These are phyloP conservation scores for Fraxinus platypoda DNA, from an alignment of 305 asterid species.

Conservation along the genomic window DNA sequence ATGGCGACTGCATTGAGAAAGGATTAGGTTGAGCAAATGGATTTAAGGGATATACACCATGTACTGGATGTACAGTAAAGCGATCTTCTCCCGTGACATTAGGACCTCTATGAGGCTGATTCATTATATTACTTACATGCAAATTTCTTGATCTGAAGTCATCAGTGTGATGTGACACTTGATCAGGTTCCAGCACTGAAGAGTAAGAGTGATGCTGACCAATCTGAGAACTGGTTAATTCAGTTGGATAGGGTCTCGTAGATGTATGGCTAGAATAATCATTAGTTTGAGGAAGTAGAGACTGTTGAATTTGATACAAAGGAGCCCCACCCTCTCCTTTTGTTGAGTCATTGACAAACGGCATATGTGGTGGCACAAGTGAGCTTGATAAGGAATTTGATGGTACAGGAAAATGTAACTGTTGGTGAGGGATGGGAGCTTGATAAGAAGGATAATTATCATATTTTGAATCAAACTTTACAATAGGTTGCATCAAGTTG, in stretches of 20 bases:
- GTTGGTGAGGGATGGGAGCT: constrained; percentile 50
- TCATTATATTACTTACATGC: constrained; percentile 32
- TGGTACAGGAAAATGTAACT: constrained; percentile 45
- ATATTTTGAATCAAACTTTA: constrained; percentile 30
- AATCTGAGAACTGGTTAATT: constrained; percentile 37
- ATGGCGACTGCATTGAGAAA: constrained; percentile 33
- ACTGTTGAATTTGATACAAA: constrained; percentile 44
- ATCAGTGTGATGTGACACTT: constrained; percentile 27
- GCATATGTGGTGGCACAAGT: constrained; percentile 35
- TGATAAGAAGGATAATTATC: constrained; percentile 41
- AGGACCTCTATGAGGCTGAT: constrained; percentile 34
- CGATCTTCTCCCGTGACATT: constrained; percentile 32
- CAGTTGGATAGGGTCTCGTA: constrained; percentile 36
- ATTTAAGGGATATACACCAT: constrained; percentile 30
- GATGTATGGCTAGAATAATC: constrained; percentile 42
- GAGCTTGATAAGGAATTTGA: constrained; percentile 44
- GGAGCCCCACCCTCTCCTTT: constrained; percentile 36
- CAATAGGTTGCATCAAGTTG: constrained; percentile 32
- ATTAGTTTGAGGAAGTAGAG: constrained; percentile 37
- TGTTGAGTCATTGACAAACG: constrained; percentile 24
- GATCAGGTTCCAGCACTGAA: constrained; percentile 36
- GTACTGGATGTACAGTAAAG: constrained; percentile 27
- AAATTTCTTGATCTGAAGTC: constrained; percentile 35
- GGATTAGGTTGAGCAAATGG: constrained; percentile 36
- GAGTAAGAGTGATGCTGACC: constrained; percentile 46